Evolutionary conservation across 768 basidiomycete species (phyloP).

Genomic region (Terana coerulea): DNA sequence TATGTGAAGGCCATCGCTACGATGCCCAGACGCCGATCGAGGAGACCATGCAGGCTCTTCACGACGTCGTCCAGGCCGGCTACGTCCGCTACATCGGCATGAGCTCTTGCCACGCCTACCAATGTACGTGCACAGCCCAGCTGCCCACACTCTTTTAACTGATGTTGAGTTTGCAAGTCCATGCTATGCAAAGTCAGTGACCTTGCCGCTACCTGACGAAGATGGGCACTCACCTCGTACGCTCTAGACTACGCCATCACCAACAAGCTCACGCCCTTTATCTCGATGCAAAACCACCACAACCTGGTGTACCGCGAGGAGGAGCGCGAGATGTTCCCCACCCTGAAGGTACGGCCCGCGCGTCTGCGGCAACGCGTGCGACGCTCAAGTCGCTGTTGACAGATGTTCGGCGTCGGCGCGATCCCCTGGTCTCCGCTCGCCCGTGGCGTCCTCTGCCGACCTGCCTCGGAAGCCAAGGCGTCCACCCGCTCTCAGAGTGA

Average conservation of each 20-base stretch:
- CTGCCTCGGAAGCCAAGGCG: neutral
- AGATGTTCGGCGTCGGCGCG: conserved; percentile 21
- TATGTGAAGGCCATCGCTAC: conserved; percentile 25
- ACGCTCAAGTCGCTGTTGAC: neutral
- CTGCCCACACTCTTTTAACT: neutral
- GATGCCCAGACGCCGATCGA: conserved; percentile 38
- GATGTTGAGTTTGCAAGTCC: conserved; percentile 19
- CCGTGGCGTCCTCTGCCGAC: conserved; percentile 20
- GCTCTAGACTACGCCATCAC: conserved; percentile 10
- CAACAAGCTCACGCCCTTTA: conserved; percentile 36
- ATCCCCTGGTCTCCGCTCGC: conserved; percentile 32
- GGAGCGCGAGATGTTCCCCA: conserved; percentile 39
- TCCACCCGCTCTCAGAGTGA: too few relatives aligned
- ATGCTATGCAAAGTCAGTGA: conserved; percentile 29
- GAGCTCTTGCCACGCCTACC: conserved; percentile 34
- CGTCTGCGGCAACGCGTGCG: neutral
- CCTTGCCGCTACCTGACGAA: neutral
- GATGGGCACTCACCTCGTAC: neutral
- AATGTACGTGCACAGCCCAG: conserved; percentile 21
- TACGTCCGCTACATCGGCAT: conserved; percentile 41
- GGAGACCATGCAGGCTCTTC: conserved; percentile 43
- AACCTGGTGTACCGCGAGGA: conserved; percentile 42
- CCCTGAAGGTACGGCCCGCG: conserved; percentile 19
- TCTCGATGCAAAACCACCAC: conserved; percentile 47
- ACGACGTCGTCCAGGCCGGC: conserved; percentile 43